These are phyloP conservation scores for Pestalotiopsis sp. DNA, from an alignment of 2,329 filamentous ascomycete species.

Conservation along the genomic window DNA sequence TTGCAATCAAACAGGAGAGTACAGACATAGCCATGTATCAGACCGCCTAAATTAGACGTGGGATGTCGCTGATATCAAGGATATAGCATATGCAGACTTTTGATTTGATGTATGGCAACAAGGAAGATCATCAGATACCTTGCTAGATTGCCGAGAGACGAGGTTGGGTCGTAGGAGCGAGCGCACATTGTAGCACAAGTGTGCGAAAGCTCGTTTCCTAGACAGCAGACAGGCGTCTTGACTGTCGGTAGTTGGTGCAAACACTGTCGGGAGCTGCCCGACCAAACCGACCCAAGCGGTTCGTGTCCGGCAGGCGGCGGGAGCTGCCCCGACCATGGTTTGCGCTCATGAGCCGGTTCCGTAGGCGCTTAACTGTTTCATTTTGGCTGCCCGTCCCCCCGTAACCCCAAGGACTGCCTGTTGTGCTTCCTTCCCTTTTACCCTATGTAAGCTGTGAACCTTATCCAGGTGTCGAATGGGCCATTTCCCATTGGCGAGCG, in stretches of 20 bases:
- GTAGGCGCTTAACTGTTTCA: not conserved
- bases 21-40: not conserved
- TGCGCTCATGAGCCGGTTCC: not conserved
- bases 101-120: not conserved
- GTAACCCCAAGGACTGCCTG: not conserved
- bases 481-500: not conserved
- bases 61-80: not conserved
- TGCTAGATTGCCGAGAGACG: not conserved
- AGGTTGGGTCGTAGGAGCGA: not conserved
- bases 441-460: not conserved
- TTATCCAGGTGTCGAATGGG: not conserved
- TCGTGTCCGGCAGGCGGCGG: not conserved
- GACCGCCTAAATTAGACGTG: not conserved
- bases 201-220: not conserved
- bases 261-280: not conserved
- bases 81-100: not conserved
- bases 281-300: not conserved
- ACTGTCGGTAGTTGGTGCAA: not conserved
- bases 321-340: not conserved
- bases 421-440: not conserved
- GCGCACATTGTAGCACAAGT: not conserved
- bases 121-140: not conserved
- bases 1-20: not conserved
- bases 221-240: not conserved
- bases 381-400: not conserved